These are phyloP conservation scores for Macrocybe gigantea DNA, from an alignment of 768 basidiomycete genomes.

Conservation along the genomic window DNA sequence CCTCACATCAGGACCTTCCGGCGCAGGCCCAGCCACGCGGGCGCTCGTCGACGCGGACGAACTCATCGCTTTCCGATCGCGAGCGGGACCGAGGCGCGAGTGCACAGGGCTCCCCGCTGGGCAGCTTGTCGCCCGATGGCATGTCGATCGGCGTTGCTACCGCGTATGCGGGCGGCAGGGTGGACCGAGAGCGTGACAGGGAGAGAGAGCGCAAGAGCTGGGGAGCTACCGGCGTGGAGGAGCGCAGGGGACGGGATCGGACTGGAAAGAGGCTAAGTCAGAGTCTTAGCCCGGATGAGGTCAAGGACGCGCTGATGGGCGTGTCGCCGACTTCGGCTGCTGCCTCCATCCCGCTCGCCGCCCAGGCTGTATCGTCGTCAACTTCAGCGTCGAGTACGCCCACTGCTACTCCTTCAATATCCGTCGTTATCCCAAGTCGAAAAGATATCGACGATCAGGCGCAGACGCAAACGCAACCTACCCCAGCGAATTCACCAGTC, in stretches of 20 bases:
- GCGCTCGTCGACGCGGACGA: slow-evolving; percentile 48
- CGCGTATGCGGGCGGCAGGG: slow-evolving; percentile 27
- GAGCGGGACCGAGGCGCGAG: neutral
- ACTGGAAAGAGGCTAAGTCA: slow-evolving; percentile 31
- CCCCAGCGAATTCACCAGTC: slow-evolving; percentile 60
- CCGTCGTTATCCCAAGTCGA: slow-evolving; percentile 8
- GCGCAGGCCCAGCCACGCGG: slow-evolving; percentile 33
- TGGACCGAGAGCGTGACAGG: slow-evolving; percentile 16
- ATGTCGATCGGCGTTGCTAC: slow-evolving; percentile 17
- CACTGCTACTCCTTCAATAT: neutral
- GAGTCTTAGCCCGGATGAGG: slow-evolving; percentile 30
- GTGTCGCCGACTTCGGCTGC: slow-evolving; percentile 10
- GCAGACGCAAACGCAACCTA: slow-evolving; percentile 34
- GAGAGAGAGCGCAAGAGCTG: slow-evolving; percentile 13
- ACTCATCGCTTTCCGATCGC: slow-evolving; percentile 49
- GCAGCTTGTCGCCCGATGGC: slow-evolving; percentile 35
- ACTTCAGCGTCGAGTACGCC: neutral
- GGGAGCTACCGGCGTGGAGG: slow-evolving; percentile 14
- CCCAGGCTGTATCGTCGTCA: neutral
- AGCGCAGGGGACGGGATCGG: slow-evolving; percentile 36
- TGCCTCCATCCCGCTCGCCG: neutral
- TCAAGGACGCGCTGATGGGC: slow-evolving; percentile 18
- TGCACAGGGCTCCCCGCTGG: slow-evolving; percentile 14
- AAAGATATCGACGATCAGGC: slow-evolving; percentile 13
- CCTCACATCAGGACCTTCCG: slow-evolving; percentile 13